Base-by-base conservation (phyloP, 257 asterid species). In the Gentiana straminea region DNA sequence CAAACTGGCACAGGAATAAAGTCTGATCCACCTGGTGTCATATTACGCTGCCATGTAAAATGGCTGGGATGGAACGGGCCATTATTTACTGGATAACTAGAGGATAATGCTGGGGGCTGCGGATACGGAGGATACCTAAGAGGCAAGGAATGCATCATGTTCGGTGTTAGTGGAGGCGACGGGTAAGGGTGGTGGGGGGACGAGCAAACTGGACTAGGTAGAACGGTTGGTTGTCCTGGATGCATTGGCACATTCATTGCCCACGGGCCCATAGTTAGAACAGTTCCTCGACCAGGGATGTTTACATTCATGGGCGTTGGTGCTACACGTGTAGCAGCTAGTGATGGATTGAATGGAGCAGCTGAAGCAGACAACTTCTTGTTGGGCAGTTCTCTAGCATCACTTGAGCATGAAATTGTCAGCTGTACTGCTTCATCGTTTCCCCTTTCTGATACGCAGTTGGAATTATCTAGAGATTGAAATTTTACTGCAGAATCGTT, bases 361-460 rank as follows among this genome's bases (percentile, higher is more conserved):
- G 98, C 98, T 47, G 89, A 85, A 51, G 98, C 98, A 60, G 98
- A 91, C 65, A 91, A 64, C 81, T 88, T 89, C 77, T 77, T 86
- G 66, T 70, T 74, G 37, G 87, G 67, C 68, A 70, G 69, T 65
- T 89, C 95, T 64, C 75, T 80, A 44, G 74, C 64, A 70, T 86
- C 94, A 72, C 58, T 68, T 46, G 77, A 66, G 65, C 59, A 62
- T 38, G 74, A 60, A 52, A 53, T 68, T 32, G 75, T 62, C 70
- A 71, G 61, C 48, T 70, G 75, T 34, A 58, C 73, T 67, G 65
- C 71, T 64, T 58, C 70, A 56, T 75, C 81, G 68, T 74, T 91
- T 35, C 64, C 74, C 60, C 57, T 87, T 65, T 76, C 79, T 57
- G 68, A 61, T 60, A 58, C 63, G 51, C 70, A 59, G 41, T 67